Percentiles rank a stretch among this genome's conserved stretches.
phyloP scores from a whole-genome alignment of 2,329 filamentous ascomycete species.

The Fusarium sp. region DNA sequence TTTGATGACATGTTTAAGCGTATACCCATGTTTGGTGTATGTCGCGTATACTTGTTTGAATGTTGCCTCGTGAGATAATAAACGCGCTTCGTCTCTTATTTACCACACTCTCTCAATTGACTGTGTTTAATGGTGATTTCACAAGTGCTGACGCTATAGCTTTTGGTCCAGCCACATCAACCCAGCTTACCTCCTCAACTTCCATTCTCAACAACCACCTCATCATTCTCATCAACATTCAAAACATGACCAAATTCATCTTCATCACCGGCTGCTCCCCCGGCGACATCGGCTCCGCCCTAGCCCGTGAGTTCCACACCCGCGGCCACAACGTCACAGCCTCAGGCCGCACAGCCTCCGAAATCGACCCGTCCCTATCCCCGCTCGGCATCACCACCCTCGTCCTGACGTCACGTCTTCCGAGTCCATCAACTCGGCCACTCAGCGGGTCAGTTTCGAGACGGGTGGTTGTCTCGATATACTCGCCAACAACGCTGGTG shows the following conservation, averaged over 20 bases:
- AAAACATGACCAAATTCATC: neutral
- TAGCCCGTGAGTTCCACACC: slow-evolving; percentile 7
- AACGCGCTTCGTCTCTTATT: neutral
- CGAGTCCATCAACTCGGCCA: neutral
- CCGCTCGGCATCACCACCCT: slow-evolving; percentile 2
- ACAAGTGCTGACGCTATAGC: neutral
- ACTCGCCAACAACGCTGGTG: neutral
- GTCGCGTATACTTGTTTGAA: neutral
- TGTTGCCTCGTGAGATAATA: neutral
- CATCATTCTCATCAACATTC: neutral
- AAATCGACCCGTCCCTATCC: neutral
- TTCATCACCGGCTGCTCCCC: slow-evolving; percentile 18
- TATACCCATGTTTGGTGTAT: neutral
- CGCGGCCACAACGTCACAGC: slow-evolving; percentile 17
- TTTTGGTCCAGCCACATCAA: neutral
- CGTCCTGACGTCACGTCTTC: slow-evolving; percentile 1
- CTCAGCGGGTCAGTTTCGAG: neutral
- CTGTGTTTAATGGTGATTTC: neutral
- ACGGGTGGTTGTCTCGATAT: neutral
- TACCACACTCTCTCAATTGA: neutral
- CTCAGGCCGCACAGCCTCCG: slow-evolving; percentile 1
- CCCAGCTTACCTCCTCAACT: neutral
- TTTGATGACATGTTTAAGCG: slow-evolving; percentile 1
- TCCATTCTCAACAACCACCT: neutral
- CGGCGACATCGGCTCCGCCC: slow-evolving; percentile 15